Evolutionary conservation across 2,329 filamentous ascomycete genomes (phyloP).

Genomic region (Nothopassalora personata): DNA sequence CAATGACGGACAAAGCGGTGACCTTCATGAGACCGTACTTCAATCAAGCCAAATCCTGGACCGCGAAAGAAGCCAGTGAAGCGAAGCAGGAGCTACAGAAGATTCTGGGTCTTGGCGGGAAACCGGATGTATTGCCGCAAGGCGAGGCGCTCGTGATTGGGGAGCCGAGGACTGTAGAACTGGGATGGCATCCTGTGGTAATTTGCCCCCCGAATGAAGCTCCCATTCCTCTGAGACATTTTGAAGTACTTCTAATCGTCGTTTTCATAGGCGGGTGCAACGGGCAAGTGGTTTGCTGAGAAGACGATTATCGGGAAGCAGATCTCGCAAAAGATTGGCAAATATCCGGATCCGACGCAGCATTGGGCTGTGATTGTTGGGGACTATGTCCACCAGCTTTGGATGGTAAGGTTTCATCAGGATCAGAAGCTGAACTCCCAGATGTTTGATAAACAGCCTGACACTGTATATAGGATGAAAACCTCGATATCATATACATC

Average conservation of each 20-base stretch:
- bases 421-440: neutral
- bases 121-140: conserved; percentile 12
- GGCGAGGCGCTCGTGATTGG: conserved; percentile 12
- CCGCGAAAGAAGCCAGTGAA: conserved; percentile 10
- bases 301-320: conserved; percentile 15
- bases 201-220: no score
- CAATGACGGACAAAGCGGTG: conserved; percentile 9
- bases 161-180: conserved; percentile 10
- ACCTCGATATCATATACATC: conserved; percentile 19
- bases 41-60: conserved; percentile 13
- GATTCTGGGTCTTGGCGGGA: conserved; percentile 8
- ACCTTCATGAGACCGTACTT: conserved; percentile 8
- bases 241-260: no score
- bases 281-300: conserved; percentile 16
- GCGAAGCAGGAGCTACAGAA: conserved; percentile 12
- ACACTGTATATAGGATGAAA: conserved; percentile 7
- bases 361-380: conserved; percentile 19
- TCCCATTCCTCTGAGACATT: no score
- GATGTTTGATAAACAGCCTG: neutral
- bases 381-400: conserved; percentile 19
- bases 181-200: conserved; percentile 15
- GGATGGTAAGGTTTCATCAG: conserved; percentile 11
- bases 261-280: neutral
- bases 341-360: conserved; percentile 19
- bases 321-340: conserved; percentile 14